Conservation (phyloP, 495 filamentous ascomycete genomes). For the Hamigera avellanea region DNA sequence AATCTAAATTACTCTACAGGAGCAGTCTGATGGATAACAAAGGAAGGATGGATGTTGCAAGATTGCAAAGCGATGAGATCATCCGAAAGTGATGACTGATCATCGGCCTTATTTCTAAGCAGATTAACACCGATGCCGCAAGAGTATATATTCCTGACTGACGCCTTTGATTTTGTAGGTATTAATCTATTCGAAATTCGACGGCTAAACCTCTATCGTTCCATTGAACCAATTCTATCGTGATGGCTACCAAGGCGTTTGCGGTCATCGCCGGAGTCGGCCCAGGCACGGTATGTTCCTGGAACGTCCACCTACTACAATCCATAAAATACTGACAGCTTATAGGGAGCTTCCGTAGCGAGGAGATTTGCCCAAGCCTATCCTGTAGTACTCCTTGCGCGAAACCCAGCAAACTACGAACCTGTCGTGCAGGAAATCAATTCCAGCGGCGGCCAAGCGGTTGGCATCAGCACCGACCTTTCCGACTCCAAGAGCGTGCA, state of each 20-base stretch:
- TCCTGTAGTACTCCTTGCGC: conserved; percentile 64
- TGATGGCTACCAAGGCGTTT: conserved; percentile 35
- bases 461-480: conserved; percentile 67
- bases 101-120: not conserved
- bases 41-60: conserved; percentile 6
- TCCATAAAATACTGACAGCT: not conserved
- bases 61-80: not conserved
- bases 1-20: no score
- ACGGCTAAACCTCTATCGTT: no score
- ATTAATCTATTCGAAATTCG: no score
- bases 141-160: no score
- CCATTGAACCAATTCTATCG: not conserved
- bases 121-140: no score
- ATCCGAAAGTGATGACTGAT: not conserved
- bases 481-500: conserved; percentile 49
- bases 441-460: conserved; percentile 52
- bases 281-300: conserved; percentile 47
- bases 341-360: conserved; percentile 46
- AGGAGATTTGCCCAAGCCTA: conserved; percentile 60
- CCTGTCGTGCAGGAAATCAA: conserved; percentile 66
- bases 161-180: no score
- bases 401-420: conserved; percentile 54
- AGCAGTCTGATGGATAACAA: no score
- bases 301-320: not conserved
- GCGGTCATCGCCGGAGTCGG: conserved; percentile 69